Evolutionary conservation across 345 rosid genomes (phyloP), one percentile per base, ranked within the genome.

Genomic region (Geranium brycei): DNA sequence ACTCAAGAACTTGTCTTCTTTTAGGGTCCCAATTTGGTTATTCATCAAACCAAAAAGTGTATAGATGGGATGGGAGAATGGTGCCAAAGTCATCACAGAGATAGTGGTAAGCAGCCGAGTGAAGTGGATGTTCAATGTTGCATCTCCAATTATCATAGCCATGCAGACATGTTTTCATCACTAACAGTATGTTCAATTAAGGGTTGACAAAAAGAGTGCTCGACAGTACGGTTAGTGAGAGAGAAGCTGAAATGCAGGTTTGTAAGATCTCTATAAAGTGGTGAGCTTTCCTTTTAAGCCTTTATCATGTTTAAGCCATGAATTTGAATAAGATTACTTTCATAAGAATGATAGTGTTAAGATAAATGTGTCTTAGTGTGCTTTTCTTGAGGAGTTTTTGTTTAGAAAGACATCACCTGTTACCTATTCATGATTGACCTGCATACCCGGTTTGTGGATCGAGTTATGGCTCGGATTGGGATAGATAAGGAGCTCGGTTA

Each of bases 11-110:
- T 61, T 57, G 64, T 69, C 68, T 65, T 57, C 14, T 81, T 47
- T 47, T 59, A 93, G 96, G 97, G 99, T 69, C 97, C 99, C 67
- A 90, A 86, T 76, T 65, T 90, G 75, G 95, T 93, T 69, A 77
- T 93, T 70, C 87, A 88, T 81, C 99, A 93, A 73, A 76, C 79
- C 16, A 75, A 78, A 68, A 89, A 85, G 56, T 89, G 96, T 64
- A 32, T 93, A 68, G 87, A 86, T 71, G 67, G 72, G 68, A 90
- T 90, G 95, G 87, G 85, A 61, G 97, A 93, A 32, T 87, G 99
- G 99, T 93, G 97, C 74, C 88, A 81, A 78, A 73, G 59, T 64
- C 97, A 89, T 80, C 99, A 89, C 62, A 86, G 77, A 28, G 89
- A 83, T 66, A 93, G 97, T 73, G 97, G 99, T 92, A 80, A 74